Evolutionary conservation across 164 flowering plant species (phyloP).

Genomic region (Buxus sempervirens): DNA sequence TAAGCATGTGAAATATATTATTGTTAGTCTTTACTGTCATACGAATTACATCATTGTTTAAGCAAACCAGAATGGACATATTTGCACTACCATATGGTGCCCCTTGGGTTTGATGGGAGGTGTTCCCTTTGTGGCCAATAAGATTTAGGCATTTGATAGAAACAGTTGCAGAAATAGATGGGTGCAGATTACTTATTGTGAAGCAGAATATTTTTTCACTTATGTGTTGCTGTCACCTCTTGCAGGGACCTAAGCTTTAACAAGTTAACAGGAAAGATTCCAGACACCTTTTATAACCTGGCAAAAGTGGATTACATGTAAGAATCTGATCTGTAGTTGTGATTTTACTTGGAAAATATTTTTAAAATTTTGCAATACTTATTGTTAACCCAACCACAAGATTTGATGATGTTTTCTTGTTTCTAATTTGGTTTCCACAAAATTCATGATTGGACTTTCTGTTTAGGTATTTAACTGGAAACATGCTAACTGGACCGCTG

Average conservation of each 20-base stretch:
- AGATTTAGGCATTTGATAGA: no score
- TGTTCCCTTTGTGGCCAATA: no score
- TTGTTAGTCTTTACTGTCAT: no score
- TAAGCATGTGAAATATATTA: no score
- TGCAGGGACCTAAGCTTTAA: slow-evolving; percentile 76
- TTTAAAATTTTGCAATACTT: neutral
- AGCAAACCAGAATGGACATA: no score
- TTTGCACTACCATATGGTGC: no score
- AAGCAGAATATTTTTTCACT: neutral
- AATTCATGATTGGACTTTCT: slow-evolving; percentile 7
- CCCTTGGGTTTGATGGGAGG: no score
- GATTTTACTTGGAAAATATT: neutral
- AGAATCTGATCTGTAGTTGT: slow-evolving; percentile 15
- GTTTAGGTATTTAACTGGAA: slow-evolving; percentile 59
- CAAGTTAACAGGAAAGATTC: slow-evolving; percentile 52
- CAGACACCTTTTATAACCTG: slow-evolving; percentile 23
- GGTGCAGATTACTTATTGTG: no score
- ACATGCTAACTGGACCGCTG: slow-evolving; percentile 54
- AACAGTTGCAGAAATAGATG: no score
- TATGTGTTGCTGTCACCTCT: neutral
- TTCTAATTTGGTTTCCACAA: neutral
- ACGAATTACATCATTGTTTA: no score
- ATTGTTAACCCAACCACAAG: neutral
- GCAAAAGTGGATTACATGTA: slow-evolving; percentile 33
- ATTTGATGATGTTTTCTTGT: neutral